These are phyloP conservation scores for Torulaspora delbrueckii DNA, from an alignment of 805 yeast species.

Conservation along the genomic window DNA sequence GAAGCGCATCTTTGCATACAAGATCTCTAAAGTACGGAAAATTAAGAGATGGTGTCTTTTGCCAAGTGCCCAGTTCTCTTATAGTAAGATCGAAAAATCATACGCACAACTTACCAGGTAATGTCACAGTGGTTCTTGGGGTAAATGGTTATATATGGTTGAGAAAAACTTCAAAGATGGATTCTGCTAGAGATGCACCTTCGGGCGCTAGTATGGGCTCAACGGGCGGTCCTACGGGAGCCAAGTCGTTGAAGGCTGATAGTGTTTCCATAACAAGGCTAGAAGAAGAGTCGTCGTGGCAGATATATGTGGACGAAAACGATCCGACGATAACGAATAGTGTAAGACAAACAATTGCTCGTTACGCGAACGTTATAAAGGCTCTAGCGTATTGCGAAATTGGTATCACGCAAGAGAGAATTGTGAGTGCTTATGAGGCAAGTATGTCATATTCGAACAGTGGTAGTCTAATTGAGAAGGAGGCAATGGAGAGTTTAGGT, in stretches of 20 bases:
- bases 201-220: conserved; percentile 29
- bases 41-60: conserved; percentile 81
- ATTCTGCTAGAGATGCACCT: conserved; percentile 30
- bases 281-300: conserved; percentile 92
- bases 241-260: conserved; percentile 32
- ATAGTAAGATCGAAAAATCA: conserved; percentile 84
- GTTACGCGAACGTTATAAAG: conserved; percentile 79
- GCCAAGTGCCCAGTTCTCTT: conserved; percentile 75
- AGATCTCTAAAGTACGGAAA: conserved; percentile 95
- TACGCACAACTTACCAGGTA: conserved; percentile 87
- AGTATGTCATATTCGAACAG: conserved; percentile 69
- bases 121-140: conserved; percentile 83
- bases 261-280: conserved; percentile 71
- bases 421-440: conserved; percentile 81
- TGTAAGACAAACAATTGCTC: conserved; percentile 66
- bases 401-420: conserved; percentile 78
- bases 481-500: conserved; percentile 68
- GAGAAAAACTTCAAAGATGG: conserved; percentile 52
- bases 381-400: conserved; percentile 81
- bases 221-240: conserved; percentile 35
- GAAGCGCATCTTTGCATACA: conserved; percentile 90
- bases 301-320: conserved; percentile 86
- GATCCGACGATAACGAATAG: conserved; percentile 58
- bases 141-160: conserved; percentile 95
- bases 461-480: conserved; percentile 68